phyloP scores from a whole-genome alignment of 768 basidiomycete genomes.

The Paxillus rubicundulus region DNA sequence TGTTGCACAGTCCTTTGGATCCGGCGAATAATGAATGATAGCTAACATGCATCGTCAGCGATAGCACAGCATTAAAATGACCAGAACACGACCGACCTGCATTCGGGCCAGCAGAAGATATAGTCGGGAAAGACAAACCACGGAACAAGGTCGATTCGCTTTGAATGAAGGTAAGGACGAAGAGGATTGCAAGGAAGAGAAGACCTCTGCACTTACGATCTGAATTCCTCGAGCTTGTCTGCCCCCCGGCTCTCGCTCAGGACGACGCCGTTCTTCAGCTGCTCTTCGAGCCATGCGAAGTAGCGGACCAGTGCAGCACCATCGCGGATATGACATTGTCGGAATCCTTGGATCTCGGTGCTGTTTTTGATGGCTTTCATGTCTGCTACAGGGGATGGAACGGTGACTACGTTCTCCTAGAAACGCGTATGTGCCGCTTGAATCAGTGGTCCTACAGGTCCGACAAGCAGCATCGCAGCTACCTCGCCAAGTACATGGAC shows the following conservation, averaged over 20 bases:
- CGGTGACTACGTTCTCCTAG: constrained; percentile 57
- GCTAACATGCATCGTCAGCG: constrained; percentile 40
- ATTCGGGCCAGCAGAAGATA: constrained; percentile 91
- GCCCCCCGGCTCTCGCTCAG: constrained; percentile 82
- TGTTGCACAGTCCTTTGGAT: constrained; percentile 65
- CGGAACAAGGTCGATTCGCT: constrained; percentile 79
- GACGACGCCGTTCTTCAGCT: constrained; percentile 56
- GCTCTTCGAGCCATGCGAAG: constrained; percentile 93
- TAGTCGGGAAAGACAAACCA: constrained; percentile 89
- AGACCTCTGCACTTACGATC: constrained; percentile 57
- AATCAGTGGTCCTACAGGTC: not conserved
- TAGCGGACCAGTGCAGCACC: constrained; percentile 85
- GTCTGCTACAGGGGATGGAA: constrained; percentile 73
- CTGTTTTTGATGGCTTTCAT: constrained; percentile 79
- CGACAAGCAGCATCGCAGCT: constrained; percentile 4
- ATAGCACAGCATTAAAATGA: not conserved
- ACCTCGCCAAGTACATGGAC: constrained; percentile 77
- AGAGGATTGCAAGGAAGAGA: not conserved
- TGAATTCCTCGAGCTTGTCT: constrained; percentile 70
- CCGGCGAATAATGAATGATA: constrained; percentile 91
- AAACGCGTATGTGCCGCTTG: not conserved
- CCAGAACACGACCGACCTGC: constrained; percentile 54
- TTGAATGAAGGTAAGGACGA: not conserved
- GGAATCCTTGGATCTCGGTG: constrained; percentile 86
- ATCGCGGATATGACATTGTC: constrained; percentile 85